Conservation (phyloP, 1,284 basidiomycete species). For the Earliella scabrosa region DNA sequence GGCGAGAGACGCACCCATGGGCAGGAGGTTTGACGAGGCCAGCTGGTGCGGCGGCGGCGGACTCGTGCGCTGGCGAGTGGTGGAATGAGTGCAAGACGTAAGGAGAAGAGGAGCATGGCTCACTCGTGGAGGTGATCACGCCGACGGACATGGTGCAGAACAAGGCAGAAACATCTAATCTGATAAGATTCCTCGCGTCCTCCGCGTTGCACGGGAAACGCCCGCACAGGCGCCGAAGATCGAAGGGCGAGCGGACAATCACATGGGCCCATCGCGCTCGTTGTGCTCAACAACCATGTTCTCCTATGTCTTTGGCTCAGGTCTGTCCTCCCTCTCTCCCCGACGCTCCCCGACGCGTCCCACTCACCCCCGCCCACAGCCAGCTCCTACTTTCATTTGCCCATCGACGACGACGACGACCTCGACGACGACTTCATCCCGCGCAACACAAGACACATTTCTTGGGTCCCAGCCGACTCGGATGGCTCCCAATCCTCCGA, state of each 20-base stretch:
- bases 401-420: constrained; percentile 55
- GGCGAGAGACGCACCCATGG: not conserved
- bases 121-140: not conserved
- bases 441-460: constrained; percentile 44
- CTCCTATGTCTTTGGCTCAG: constrained; percentile 58
- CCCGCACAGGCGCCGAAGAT: constrained; percentile 13
- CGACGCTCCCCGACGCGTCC: not conserved
- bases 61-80: no score
- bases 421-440: constrained; percentile 43
- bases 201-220: not conserved
- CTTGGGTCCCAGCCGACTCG: constrained; percentile 40
- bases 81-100: not conserved
- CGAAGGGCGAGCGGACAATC: constrained; percentile 18
- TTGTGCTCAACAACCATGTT: constrained; percentile 49
- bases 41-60: no score
- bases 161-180: constrained; percentile 10
- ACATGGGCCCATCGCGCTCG: constrained; percentile 27
- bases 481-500: constrained; percentile 26
- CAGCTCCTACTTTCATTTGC: constrained; percentile 63
- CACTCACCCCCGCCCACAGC: constrained; percentile 36
- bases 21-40: not conserved
- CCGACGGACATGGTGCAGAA: constrained; percentile 4
- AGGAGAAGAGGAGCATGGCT: not conserved
- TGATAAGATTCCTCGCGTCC: constrained; percentile 9
- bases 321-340: constrained; percentile 34